Conservation (phyloP, 2,329 filamentous ascomycete species). For the Diaporthe sp. region DNA sequence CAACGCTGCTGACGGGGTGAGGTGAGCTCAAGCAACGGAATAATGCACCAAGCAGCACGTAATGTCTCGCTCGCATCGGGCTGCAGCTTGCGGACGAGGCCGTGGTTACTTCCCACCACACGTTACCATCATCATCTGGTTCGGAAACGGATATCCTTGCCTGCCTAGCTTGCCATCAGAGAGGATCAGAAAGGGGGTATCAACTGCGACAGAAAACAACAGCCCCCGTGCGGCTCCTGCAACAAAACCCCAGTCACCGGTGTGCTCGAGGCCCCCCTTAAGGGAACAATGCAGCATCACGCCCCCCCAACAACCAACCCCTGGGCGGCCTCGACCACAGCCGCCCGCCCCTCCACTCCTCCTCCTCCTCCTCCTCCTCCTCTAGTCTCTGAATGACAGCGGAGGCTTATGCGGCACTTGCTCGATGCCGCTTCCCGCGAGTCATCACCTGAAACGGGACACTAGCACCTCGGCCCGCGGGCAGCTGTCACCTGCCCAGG, state of each 20-base stretch:
- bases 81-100: background rate
- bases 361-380: background rate
- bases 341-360: background rate
- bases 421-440: background rate
- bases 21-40: background rate
- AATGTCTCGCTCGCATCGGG: background rate
- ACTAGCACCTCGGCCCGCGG: background rate
- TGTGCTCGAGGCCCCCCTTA: background rate
- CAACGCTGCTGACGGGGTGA: background rate
- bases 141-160: background rate
- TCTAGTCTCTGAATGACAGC: background rate
- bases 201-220: background rate
- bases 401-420: conserved; percentile 19
- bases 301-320: background rate
- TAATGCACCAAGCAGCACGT: background rate
- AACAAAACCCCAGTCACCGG: background rate
- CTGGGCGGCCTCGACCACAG: background rate
- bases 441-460: conserved; percentile 23
- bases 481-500: conserved; percentile 1
- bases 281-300: background rate
- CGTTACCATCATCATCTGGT: background rate
- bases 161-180: background rate
- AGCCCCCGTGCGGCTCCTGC: background rate
- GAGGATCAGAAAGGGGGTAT: background rate
- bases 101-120: background rate